Evolutionary conservation across 768 basidiomycete species (phyloP), one percentile per base, ranked within the genome.

Genomic region (Termitomyces heimii): DNA sequence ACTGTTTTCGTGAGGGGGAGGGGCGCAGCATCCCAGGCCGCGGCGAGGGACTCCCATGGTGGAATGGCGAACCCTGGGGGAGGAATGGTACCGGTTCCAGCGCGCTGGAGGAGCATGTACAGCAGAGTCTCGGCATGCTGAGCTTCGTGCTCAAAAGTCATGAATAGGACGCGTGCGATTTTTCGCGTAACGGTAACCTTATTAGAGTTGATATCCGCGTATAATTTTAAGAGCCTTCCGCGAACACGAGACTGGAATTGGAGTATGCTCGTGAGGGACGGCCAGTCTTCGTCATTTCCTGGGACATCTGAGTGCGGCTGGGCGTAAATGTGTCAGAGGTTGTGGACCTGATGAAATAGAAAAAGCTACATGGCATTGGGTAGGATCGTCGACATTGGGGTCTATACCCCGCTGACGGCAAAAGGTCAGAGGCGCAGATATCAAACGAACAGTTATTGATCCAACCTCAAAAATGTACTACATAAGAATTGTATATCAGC

Each of bases 251-350:
- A 70, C 53, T 88, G 84, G 79, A 93, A 99, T 32, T 77, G 77
- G 10, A 93, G 72, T 63, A 99, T 92, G 48, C 77, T 74, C 3
- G 69, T 64, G 5, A 92, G 76, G 0, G 77, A 75, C 0, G 97
- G 97, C 97, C 97, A 99, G 58, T 94, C 94, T 59, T 85, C 85
- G 47, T 91, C 80, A 0, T 75, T 75, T 46, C 79, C 65, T 1
- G 97, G 97, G 2, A 98, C 96, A 62, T 87, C 78, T 0, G 94
- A 97, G 70, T 98, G 97, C 3, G 86, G 76, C 91, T 98, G 66
- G 29, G 10, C 45, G 31, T 32, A 40, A 18, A 47, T 40, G 8
- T 55, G 40, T 22, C 32, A 52, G 18, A 57, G 16, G 16, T 10
- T 32, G n/a, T 35, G 34, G 18, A 31, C 20, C 5, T 4, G 7